Base-by-base conservation (phyloP, 129 eudicot genomes). In the Gnaphalium uliginosum region DNA sequence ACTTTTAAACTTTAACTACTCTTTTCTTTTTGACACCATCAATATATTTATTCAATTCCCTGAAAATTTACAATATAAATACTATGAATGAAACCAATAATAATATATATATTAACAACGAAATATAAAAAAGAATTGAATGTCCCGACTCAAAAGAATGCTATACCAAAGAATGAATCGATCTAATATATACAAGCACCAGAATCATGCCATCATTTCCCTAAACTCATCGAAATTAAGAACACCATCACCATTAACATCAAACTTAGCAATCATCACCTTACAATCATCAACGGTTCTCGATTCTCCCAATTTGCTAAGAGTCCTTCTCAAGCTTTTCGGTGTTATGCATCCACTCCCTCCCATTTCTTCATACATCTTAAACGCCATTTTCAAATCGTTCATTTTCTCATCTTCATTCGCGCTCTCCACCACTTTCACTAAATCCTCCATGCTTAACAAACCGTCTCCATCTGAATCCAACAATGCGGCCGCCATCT, bases 381-480 rank as follows among this genome's bases (percentile, higher is more conserved):
- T 79, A 51, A 87, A 90, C 2, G 86, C 96, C 60, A 56, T 86
- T 65, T 68, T 82, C 76, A 90, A 77, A 19, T 90, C 91, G 1
- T 70, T 53, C 29, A 32, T 57, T 46, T 74, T 84, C 72, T 90
- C 96, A 53, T 90, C 93, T 18, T 88, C 92, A 6, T 70, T 87
- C 1, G 77, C 90, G 1, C 84, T 85, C 66, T 87, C 86, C 26
- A 90, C 81, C 7, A 90, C 53, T n/a, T 72, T 85, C 0, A 79
- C 69, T 30, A 90, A 84, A 57, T 90, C 96, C n/a, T 87, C 89
- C 77, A 90, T 41, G 22, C 86, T 75, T 29, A 90, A 63, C 77
- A 87, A 53, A 18, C 93, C 96, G 73, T 90, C 96, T 0, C 90
- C 87, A 59, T 87, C 87, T 0, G 87, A 79, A 62, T 90, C 96